A percentile compares a stretch with the other conserved stretches of the same genome.
Evolutionary conservation across 2,329 filamentous ascomycete species (phyloP).

Genomic region (Aspergillus oerlinghausenensis): DNA sequence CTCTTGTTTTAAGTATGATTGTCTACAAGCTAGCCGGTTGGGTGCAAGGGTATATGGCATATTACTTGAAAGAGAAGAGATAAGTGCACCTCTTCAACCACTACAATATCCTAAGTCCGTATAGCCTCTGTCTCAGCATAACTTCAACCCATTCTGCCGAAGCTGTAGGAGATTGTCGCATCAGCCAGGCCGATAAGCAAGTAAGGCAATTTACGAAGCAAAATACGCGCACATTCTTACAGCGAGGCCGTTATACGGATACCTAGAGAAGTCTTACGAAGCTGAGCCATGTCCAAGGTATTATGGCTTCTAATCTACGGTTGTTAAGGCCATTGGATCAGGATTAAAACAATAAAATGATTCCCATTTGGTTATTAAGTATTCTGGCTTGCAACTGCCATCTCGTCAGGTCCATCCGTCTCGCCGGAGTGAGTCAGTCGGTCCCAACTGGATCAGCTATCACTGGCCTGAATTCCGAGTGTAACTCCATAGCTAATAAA

Average conservation of each 20-base stretch:
- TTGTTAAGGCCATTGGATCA: background rate
- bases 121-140: background rate
- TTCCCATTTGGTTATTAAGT: background rate
- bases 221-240: background rate
- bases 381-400: slow-evolving; percentile 7
- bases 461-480: slow-evolving; percentile 1
- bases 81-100: background rate
- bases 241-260: background rate
- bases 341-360: background rate
- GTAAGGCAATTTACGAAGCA: background rate
- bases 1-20: background rate
- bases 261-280: background rate
- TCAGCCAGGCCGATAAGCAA: background rate
- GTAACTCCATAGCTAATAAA: background rate
- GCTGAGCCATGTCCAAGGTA: background rate
- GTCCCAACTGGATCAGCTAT: slow-evolving; percentile 7
- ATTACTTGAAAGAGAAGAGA: background rate
- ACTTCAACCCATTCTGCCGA: background rate
- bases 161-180: background rate
- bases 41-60: background rate
- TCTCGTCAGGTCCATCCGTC: slow-evolving; percentile 7
- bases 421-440: background rate
- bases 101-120: no score
- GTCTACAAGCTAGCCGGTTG: background rate
- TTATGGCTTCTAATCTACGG: background rate